Evolutionary conservation across 179 eudicot genomes (phyloP).

Genomic region (Beta macrorhiza): DNA sequence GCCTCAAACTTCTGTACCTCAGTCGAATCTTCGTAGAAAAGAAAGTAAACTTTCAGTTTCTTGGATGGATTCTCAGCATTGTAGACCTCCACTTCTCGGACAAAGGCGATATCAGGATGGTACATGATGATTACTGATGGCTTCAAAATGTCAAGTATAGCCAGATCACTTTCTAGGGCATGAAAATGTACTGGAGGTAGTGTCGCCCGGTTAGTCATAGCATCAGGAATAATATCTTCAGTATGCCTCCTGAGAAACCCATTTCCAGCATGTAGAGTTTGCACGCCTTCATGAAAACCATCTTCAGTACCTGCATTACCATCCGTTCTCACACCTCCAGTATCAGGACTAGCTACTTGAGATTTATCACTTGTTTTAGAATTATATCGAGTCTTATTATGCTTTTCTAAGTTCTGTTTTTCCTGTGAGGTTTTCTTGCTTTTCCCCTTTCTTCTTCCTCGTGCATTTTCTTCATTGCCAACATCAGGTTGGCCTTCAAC

Average conservation of each 20-base stretch:
- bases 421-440: conserved; percentile 32
- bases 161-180: conserved; percentile 73
- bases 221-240: conserved; percentile 29
- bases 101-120: conserved; percentile 89
- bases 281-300: conserved; percentile 24
- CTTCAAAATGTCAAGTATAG: conserved; percentile 71
- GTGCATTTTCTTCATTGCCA: conserved; percentile 33
- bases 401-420: conserved; percentile 25
- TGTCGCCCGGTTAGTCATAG: conserved; percentile 29
- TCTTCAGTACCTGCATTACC: conserved; percentile 23
- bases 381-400: conserved; percentile 28
- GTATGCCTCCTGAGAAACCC: conserved; percentile 54
- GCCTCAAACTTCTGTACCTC: conserved; percentile 97
- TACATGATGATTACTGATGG: conserved; percentile 78
- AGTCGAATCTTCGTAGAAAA: conserved; percentile 89
- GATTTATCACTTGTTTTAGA: conserved; percentile 32
- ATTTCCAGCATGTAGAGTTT: conserved; percentile 27
- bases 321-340: conserved; percentile 27
- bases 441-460: conserved; percentile 46
- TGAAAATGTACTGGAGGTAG: conserved; percentile 73
- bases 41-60: conserved; percentile 82
- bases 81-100: conserved; percentile 84
- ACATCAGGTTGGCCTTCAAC: conserved; percentile 28
- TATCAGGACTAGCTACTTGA: conserved; percentile 26
- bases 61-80: conserved; percentile 80